Conservation (phyloP, 441 rosid species). For the Euphorbia schlechtendalii region DNA sequence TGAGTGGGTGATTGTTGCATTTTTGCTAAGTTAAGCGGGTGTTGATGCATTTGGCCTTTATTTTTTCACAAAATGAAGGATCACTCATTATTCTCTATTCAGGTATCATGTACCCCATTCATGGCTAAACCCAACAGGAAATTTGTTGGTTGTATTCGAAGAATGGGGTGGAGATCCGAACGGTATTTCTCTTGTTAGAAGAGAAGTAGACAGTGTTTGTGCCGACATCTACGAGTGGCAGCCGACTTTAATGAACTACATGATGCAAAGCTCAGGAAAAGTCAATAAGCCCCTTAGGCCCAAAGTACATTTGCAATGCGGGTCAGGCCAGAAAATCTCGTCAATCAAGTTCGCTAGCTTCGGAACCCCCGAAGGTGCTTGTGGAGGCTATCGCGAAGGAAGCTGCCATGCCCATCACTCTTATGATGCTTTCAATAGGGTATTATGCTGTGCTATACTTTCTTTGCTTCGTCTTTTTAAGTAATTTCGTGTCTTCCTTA, state of each 20-base stretch:
- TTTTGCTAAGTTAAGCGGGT: too few species aligned
- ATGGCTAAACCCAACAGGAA: slow-evolving; percentile 84
- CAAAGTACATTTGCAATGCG: slow-evolving; percentile 76
- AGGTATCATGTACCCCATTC: slow-evolving; percentile 94
- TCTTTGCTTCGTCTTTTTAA: slow-evolving; percentile 25
- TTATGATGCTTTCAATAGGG: slow-evolving; percentile 86
- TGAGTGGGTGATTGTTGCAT: too few species aligned
- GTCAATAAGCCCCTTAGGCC: slow-evolving; percentile 78
- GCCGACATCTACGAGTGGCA: slow-evolving; percentile 94
- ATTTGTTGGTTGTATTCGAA: slow-evolving; percentile 86
- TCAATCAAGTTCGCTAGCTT: slow-evolving; percentile 88
- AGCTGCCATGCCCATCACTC: slow-evolving; percentile 91
- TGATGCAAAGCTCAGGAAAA: slow-evolving; percentile 78
- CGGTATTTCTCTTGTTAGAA: slow-evolving; percentile 70
- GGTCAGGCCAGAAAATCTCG: slow-evolving; percentile 75
- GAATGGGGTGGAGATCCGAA: slow-evolving; percentile 98
- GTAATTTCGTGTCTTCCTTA: neutral
- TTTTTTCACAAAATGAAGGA: too few species aligned
- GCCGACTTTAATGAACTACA: slow-evolving; percentile 73
- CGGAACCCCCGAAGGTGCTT: slow-evolving; percentile 81
- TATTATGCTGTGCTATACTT: too few species aligned
- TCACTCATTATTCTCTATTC: slow-evolving; percentile 1
- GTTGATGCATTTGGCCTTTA: too few species aligned
- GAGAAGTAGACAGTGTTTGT: slow-evolving; percentile 78
- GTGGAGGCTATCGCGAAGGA: slow-evolving; percentile 80